Conservation (phyloP, 2,329 filamentous ascomycete genomes). For the Aspergillus fumigatus region DNA sequence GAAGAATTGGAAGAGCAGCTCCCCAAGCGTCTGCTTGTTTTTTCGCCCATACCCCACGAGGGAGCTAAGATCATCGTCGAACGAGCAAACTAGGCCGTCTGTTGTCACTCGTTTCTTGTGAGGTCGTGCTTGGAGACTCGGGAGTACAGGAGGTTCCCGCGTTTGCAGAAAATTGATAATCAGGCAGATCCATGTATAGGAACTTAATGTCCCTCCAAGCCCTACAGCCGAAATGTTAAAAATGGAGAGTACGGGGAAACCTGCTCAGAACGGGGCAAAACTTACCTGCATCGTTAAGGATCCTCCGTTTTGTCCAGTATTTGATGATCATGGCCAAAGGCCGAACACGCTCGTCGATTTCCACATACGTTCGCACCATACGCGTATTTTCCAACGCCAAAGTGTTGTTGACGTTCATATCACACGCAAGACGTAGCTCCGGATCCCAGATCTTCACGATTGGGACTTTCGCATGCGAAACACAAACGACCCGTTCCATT, state of each 20-base stretch:
- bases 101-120: conserved; percentile 57
- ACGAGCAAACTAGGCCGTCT: conserved; percentile 67
- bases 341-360: conserved; percentile 84
- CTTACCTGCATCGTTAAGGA: conserved; percentile 94
- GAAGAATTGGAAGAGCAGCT: conserved; percentile 93
- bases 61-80: conserved; percentile 78
- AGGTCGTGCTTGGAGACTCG: conserved; percentile 72
- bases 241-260: background rate
- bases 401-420: conserved; percentile 99
- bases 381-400: conserved; percentile 91
- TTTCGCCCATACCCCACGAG: conserved; percentile 68
- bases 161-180: conserved; percentile 95
- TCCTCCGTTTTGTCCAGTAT: conserved; percentile 88
- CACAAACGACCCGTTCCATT: conserved; percentile 94
- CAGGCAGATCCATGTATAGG: conserved; percentile 98
- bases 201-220: conserved; percentile 89
- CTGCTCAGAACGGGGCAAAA: conserved; percentile 2
- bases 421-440: conserved; percentile 79
- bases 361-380: conserved; percentile 96
- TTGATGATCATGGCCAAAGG: conserved; percentile 96
- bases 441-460: conserved; percentile 99
- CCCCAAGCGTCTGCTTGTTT: conserved; percentile 78
- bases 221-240: conserved; percentile 48
- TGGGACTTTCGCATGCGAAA: conserved; percentile 90
- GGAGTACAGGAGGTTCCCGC: conserved; percentile 75